Evolutionary conservation across 2,329 filamentous ascomycete genomes (phyloP).

Genomic region (Scedosporium dehoogii): DNA sequence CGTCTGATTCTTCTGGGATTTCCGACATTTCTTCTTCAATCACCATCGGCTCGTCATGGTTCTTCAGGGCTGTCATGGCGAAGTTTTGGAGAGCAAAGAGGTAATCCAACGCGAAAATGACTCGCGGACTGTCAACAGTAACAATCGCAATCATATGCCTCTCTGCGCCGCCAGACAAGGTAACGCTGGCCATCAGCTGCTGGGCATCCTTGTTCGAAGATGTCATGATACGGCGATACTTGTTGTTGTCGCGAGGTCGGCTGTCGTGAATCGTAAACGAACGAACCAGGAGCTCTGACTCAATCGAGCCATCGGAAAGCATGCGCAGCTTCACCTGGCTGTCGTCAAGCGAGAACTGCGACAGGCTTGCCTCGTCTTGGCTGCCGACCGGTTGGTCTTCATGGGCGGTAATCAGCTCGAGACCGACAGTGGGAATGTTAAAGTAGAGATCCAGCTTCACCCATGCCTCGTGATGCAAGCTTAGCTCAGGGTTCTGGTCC

Average conservation of each 20-base stretch:
- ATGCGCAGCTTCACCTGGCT: conserved; percentile 87
- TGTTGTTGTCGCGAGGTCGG: conserved; percentile 80
- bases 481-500: conserved; percentile 57
- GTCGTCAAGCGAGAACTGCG: conserved; percentile 88
- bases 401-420: conserved; percentile 75
- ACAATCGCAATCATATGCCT: conserved; percentile 80
- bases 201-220: conserved; percentile 90
- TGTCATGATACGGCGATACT: conserved; percentile 97
- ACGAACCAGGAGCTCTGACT: conserved; percentile 86
- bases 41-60: conserved; percentile 44
- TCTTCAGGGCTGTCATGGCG: conserved; percentile 58
- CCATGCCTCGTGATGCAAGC: conserved; percentile 63
- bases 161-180: conserved; percentile 74
- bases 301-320: conserved; percentile 82
- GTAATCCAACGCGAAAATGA: conserved; percentile 95
- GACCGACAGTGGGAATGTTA: conserved; percentile 73
- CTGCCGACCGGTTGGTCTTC: conserved; percentile 71
- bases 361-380: conserved; percentile 70
- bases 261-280: conserved; percentile 94
- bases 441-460: conserved; percentile 91
- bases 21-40: conserved; percentile 45
- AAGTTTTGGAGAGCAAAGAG: conserved; percentile 84
- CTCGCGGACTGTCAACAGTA: conserved; percentile 84
- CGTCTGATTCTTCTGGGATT: conserved; percentile 47
- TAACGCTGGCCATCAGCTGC: conserved; percentile 96